Conservation (phyloP, 176 grass and related monocot genomes). For the Secale cereale region DNA sequence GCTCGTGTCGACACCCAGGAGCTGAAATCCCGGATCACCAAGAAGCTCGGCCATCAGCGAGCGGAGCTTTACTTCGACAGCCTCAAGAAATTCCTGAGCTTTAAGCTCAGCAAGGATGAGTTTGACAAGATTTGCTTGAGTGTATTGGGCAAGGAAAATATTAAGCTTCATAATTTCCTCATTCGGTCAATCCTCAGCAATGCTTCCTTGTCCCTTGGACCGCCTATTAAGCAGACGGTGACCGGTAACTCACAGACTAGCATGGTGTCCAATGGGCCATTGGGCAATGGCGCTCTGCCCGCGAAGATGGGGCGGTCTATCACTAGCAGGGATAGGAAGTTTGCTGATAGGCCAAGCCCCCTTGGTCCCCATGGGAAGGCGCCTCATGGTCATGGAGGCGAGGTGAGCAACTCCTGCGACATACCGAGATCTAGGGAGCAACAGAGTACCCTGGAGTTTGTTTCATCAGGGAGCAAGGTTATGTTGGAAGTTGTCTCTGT, state of each 20-base stretch:
- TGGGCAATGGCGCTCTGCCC: constrained; percentile 4
- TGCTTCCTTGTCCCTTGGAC: constrained; percentile 25
- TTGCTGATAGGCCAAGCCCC: constrained; percentile 24
- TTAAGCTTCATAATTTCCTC: constrained; percentile 40
- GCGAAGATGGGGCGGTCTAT: constrained; percentile 11
- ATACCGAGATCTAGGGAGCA: constrained; percentile 22
- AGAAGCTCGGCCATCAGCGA: constrained; percentile 27
- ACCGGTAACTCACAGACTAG: constrained; percentile 38
- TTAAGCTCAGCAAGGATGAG: constrained; percentile 38
- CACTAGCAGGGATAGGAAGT: constrained; percentile 26
- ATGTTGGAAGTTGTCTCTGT: constrained; percentile 45
- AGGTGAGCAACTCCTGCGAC: constrained; percentile 23
- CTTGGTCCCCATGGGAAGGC: constrained; percentile 31
- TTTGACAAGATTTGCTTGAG: constrained; percentile 38
- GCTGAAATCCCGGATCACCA: constrained; percentile 35
- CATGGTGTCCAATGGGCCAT: constrained; percentile 23
- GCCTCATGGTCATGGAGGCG: constrained; percentile 13
- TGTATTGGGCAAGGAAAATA: constrained; percentile 39
- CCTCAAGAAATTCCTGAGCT: constrained; percentile 37
- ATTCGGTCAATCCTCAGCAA: constrained; percentile 43
- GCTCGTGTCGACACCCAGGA: constrained; percentile 23
- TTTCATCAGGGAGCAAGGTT: constrained; percentile 16
- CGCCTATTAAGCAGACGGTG: constrained; percentile 26
- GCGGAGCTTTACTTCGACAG: constrained; percentile 32
- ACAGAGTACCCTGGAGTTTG: constrained; percentile 17